Base-by-base conservation (phyloP, 208 protist genomes). In the Leishmania tarentolae region DNA sequence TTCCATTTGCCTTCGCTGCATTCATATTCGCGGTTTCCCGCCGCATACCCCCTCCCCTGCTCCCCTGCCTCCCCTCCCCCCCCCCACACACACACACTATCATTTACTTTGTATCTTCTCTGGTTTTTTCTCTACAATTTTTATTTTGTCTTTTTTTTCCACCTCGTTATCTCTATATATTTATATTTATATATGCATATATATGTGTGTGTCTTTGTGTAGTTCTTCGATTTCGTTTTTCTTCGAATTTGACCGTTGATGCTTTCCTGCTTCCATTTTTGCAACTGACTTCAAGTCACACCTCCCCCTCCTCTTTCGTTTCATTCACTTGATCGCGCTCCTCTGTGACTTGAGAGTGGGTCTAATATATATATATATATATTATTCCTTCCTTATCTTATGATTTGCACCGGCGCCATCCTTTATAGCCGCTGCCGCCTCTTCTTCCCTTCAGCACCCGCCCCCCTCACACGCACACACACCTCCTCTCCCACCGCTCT, bases 221-320 rank as follows among this genome's bases (percentile, higher is more conserved):
- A 31, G 31, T 68, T 78, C 44, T 80, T 80, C 71, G 31, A 75
- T 85, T 85, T 85, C 61, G 31, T 68, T 68, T 31, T 73, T 80
- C 61, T 78, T 71, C 15, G 56, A 35, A 37, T 53, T 31, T 46
- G 17, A 28, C 35, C 72, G 15, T 72, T 42, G 35, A 44, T 40
- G 35, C n/a, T 44, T 76, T 69, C 11, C 40, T 76, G 59, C 57
- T 40, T 13, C 19, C 11, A n/a, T n/a, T 8, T 42, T 31, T 7
- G 7, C 31, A 35, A 21, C 61, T 40, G 61, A 68, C 61, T 15
- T 68, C 15, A 15, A 68, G 61, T 40, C 13, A 40, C 61, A 68
- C 61, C 15, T 19, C 9, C 50, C 50, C 50, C 50, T 53, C 17
- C 50, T 68, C 61, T 31, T 40, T 31, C 13, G n/a, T 37, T 6